Evolutionary conservation across 805 yeast genomes (phyloP), one percentile per base, ranked within the genome.

Genomic region (Yarrowia sp.): DNA sequence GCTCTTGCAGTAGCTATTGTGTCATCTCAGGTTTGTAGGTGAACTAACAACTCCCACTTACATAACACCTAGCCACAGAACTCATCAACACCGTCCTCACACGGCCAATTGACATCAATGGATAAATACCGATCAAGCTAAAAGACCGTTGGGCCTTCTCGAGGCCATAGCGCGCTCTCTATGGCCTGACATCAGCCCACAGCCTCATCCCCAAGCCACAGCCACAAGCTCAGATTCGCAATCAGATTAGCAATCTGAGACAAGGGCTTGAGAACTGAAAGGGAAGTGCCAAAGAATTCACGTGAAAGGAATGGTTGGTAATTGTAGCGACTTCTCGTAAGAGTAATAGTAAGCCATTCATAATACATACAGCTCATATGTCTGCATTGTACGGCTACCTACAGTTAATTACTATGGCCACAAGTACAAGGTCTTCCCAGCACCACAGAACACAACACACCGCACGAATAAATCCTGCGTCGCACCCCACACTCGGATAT

Each of bases 171-270:
- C 5, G n/a, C 6, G 6, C 46, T 20, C 52, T 3, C 19, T 15
- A 9, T 30, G 6, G n/a, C 24, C 39, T 34, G 39, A 17, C 39
- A 49, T 34, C 39, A 15, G 39, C 39, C 24, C 24, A 17, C 55
- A 30, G 39, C 43, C 58, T 15, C 43, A 19, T 13, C 17, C 20
- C 42, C 42, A 38, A 52, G 56, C 56, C 58, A 52, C 43, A 52
- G 58, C 42, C 43, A 52, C 43, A 17, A 47, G 52, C 38, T 47
- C 52, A 30, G 39, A 36, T 52, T 52, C 58, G 58, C 58, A 36
- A 52, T 52, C 58, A 13, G 34, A 52, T 52, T 36, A 20, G 34
- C 43, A 52, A 52, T 52, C 43, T 52, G 43, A 52, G 43, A 52
- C 58, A 52, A 34, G 6, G 24, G 17, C 34, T n/a, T 12, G 9